Evolutionary conservation across 2,329 filamentous ascomycete species (phyloP), one percentile per base, ranked within the genome.

Genomic region (Colletotrichum musae): DNA sequence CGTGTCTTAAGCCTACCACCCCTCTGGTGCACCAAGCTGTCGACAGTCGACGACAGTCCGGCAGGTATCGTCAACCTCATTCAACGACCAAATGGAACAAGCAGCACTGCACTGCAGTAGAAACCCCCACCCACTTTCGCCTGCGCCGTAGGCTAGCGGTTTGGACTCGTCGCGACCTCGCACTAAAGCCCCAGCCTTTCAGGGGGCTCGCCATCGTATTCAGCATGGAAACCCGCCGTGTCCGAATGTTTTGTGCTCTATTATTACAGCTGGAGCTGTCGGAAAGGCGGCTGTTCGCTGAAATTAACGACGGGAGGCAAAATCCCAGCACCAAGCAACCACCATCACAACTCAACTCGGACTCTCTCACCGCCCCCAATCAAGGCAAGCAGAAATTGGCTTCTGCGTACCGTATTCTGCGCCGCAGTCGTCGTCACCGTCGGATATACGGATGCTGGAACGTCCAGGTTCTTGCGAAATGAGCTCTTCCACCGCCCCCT

Each of bases 401-500:
- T 36, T 36, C 32, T 24, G 21, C 21, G 21, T 51, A 48, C 43
- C 47, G 48, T 51, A 0, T 21, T 1, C 47, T 51, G 18, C 58
- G 21, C 36, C 18, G 36, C 58, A 61, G 43, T 28, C 50, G 28
- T 62, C 39, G 24, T 47, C 32, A 26, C 32, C 59, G 45, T 47
- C 59, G 51, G 47, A 54, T 54, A 18, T 21, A n/a, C 39, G 50
- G 36, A 28, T 9, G 47, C 26, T 53, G 58, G 36, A 24, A 16
- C 48, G 21, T 47, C 59, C 50, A 47, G 50, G 50, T 54, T 54
- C 50, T 62, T 54, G 59, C 50, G 59, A 62, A 62, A 62, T 54
- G 59, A 62, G 59, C 21, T 21, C 32, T 32, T 18, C 41, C 36
- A 12, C 53, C 53, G 50, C 24, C 57, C 13, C 50, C 59, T 39